Base-by-base conservation (phyloP, 2,329 filamentous ascomycete genomes). In the Microdochium trichocladiopsis region DNA sequence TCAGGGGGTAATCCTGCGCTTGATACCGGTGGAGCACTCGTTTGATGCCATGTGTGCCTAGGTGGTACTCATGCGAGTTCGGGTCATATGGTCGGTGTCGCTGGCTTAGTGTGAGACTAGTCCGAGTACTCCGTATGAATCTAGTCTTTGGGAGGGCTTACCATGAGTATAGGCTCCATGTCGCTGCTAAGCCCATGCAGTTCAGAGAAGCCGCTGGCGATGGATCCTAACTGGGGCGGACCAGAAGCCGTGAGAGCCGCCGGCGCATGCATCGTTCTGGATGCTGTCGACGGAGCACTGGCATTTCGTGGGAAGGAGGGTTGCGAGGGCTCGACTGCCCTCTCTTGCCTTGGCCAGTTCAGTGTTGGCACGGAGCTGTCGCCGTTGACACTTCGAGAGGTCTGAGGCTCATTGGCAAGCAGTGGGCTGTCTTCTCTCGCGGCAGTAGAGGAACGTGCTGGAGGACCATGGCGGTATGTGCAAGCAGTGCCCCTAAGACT, bases 81-180 rank as follows among this genome's bases (percentile, higher is more conserved):
- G 47, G 10, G 18, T 55, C 47, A 33, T 51, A 55, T 6, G 53
- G 53, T 2, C 53, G 53, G 28, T 55, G 53, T 1, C 53, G 43
- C 53, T 55, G n/a, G 28, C n/a, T 12, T 6, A 5, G 36, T 41
- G 36, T 41, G 11, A 41, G 36, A 12, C 36, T 31, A 14, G 28
- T 31, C 28, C 8, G 28, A 31, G 8, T 8, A n/a, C n/a, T n/a
- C n/a, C n/a, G n/a, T n/a, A 14, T 8, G 14, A 31, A 14, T 21
- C 14, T 14, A 1, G 14, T 25, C n/a, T 49, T 31, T n/a, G 28
- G 22, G 18, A 22, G 3, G 23, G 4, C 49, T 25, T 25, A 52
- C 53, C 53, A 67, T 67, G 49, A 67, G 55, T 23, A 67, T 65
- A 18, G 64, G 64, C 52, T 67, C 64, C 64, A 66, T 66, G 51